These are phyloP conservation scores for Aspergillus hancockii DNA, from an alignment of 495 filamentous ascomycete genomes.

Conservation along the genomic window DNA sequence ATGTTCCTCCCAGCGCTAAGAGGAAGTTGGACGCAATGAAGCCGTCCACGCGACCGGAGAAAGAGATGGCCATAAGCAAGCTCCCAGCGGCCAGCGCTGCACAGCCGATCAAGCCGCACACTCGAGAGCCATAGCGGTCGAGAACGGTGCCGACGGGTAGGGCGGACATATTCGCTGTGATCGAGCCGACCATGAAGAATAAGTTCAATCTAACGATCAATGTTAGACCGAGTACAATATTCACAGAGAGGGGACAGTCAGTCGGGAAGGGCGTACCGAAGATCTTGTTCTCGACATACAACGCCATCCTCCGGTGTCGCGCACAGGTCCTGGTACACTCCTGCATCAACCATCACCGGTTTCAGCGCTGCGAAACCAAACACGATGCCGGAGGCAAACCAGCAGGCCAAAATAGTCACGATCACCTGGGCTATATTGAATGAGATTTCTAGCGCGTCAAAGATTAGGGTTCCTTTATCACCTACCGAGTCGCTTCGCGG, in stretches of 20 bases:
- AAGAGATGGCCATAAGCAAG: conserved; percentile 59
- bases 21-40: conserved; percentile 66
- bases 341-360: conserved; percentile 64
- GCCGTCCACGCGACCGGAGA: conserved; percentile 56
- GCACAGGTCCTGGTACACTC: conserved; percentile 64
- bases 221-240: neutral
- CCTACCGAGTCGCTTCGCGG: conserved; percentile 49
- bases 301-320: conserved; percentile 42
- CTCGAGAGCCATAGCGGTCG: conserved; percentile 65
- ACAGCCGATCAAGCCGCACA: conserved; percentile 57
- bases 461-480: conserved; percentile 6
- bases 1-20: conserved; percentile 66
- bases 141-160: conserved; percentile 66
- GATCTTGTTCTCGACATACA: conserved; percentile 68
- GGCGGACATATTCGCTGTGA: conserved; percentile 66
- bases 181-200: conserved; percentile 69
- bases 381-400: conserved; percentile 66
- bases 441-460: neutral
- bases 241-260: neutral
- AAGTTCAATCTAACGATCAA: conserved; percentile 56
- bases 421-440: conserved; percentile 54
- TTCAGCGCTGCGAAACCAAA: conserved; percentile 78
- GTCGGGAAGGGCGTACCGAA: conserved; percentile 42
- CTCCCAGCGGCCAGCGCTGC: conserved; percentile 58
- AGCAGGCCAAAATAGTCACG: conserved; percentile 61